Percentiles rank a stretch among this genome's conserved stretches.
These are phyloP conservation scores for Graphilbum ipis-grandicollis DNA, from an alignment of 2,329 filamentous ascomycete species.

Conservation along the genomic window DNA sequence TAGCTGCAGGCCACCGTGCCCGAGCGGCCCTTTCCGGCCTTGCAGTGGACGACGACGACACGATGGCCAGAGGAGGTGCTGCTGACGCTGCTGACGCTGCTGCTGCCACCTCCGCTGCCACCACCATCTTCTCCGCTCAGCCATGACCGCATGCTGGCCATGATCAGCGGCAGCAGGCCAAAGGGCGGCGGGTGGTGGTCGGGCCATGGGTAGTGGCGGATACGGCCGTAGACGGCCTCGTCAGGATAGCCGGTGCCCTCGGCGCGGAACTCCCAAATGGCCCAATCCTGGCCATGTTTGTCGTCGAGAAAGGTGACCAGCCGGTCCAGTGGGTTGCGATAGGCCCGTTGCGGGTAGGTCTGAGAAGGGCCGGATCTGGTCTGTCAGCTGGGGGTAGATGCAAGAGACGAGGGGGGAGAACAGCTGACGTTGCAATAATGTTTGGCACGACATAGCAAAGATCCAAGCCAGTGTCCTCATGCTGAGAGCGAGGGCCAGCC, in stretches of 20 bases:
- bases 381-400: not conserved
- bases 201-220: slow-evolving; percentile 88
- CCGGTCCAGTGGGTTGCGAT: slow-evolving; percentile 79
- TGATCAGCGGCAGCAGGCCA: slow-evolving; percentile 67
- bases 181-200: slow-evolving; percentile 97
- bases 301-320: slow-evolving; percentile 77
- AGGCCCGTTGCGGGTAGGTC: slow-evolving; percentile 79
- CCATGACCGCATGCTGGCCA: slow-evolving; percentile 90
- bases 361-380: slow-evolving; percentile 75
- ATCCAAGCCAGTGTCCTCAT: slow-evolving; percentile 78
- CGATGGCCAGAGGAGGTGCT: too few relatives aligned
- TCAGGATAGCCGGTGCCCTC: slow-evolving; percentile 95
- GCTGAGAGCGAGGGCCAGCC: slow-evolving; percentile 66
- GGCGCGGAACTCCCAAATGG: slow-evolving; percentile 94
- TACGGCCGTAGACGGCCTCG: slow-evolving; percentile 65
- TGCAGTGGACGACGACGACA: slow-evolving; percentile 88
- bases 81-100: too few relatives aligned
- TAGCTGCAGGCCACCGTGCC: slow-evolving; percentile 81
- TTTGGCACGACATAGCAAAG: slow-evolving; percentile 88
- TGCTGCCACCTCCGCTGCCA: too few relatives aligned
- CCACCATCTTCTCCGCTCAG: too few relatives aligned
- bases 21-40: slow-evolving; percentile 87
- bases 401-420: too few relatives aligned
- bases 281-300: slow-evolving; percentile 72
- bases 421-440: slow-evolving; percentile 40